These are phyloP conservation scores for Macroventuria anomochaeta DNA, from an alignment of 2,329 filamentous ascomycete species.

Conservation along the genomic window DNA sequence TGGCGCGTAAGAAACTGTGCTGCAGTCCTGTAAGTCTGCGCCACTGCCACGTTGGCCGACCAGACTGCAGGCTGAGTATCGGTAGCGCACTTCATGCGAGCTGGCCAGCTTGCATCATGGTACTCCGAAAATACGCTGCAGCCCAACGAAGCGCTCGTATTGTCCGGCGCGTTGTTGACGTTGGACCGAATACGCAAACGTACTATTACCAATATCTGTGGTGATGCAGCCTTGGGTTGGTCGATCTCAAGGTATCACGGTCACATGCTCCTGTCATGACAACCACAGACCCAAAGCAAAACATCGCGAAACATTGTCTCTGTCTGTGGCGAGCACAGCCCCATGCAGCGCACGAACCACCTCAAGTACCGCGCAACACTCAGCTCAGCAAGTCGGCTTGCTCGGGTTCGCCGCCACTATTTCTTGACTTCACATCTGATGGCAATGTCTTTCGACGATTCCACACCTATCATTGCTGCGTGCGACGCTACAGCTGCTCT, in stretches of 20 bases:
- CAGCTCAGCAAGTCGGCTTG: slow-evolving; percentile 12
- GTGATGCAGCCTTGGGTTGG: slow-evolving; percentile 35
- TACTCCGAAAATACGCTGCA: slow-evolving; percentile 40
- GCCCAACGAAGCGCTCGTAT: slow-evolving; percentile 30
- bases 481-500: not conserved
- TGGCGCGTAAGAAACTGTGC: slow-evolving; percentile 21
- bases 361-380: slow-evolving; percentile 15
- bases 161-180: slow-evolving; percentile 1
- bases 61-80: slow-evolving; percentile 38
- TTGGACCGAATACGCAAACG: slow-evolving; percentile 18
- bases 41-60: slow-evolving; percentile 43
- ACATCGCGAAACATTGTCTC: slow-evolving; percentile 21
- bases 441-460: not conserved
- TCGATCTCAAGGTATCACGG: slow-evolving; percentile 23
- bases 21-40: slow-evolving; percentile 24
- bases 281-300: slow-evolving; percentile 1
- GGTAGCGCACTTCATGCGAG: slow-evolving; percentile 29
- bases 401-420: slow-evolving; percentile 3
- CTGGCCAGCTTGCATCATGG: slow-evolving; percentile 41
- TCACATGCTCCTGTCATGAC: slow-evolving; percentile 34
- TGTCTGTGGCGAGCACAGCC: slow-evolving; percentile 33
- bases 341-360: slow-evolving; percentile 26
- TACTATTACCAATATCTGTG: slow-evolving; percentile 31
- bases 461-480: not conserved
- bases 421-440: not conserved